phyloP scores from a whole-genome alignment of 768 basidiomycete species.

The Mycena epipterygia region DNA sequence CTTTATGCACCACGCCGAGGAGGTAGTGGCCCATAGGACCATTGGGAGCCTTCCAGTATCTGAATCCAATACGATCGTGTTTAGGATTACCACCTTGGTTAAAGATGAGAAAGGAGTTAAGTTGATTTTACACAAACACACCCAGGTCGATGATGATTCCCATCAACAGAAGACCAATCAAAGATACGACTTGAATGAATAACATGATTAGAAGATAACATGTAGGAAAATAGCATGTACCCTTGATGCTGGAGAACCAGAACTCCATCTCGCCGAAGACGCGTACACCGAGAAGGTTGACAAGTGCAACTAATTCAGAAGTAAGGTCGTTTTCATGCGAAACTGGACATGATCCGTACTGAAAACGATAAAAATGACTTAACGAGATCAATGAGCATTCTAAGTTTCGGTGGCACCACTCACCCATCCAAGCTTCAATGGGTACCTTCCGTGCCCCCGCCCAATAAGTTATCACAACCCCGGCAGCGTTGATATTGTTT shows the following conservation, averaged over 20 bases:
- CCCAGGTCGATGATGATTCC: conserved; percentile 78
- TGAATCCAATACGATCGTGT: conserved; percentile 63
- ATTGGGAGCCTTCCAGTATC: conserved; percentile 62
- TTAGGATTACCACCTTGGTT: conserved; percentile 62
- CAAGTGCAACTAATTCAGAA: conserved; percentile 55
- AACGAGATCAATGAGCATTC: background rate
- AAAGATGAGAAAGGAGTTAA: conserved; percentile 45
- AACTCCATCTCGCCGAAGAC: conserved; percentile 83
- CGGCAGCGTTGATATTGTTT: conserved; percentile 75
- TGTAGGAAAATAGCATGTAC: conserved; percentile 50
- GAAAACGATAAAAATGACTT: conserved; percentile 71
- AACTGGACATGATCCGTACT: conserved; percentile 47
- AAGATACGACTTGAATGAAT: conserved; percentile 51
- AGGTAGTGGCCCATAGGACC: conserved; percentile 73
- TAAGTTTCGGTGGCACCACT: conserved; percentile 33
- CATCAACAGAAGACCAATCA: conserved; percentile 67
- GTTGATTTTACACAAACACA: conserved; percentile 48
- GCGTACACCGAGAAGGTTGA: conserved; percentile 74
- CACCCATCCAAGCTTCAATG: conserved; percentile 71
- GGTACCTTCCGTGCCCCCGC: conserved; percentile 52
- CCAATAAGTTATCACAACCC: conserved; percentile 67
- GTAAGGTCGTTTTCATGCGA: background rate
- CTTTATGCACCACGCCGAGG: conserved; percentile 60
- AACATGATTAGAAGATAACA: background rate
- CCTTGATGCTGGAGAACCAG: conserved; percentile 80